phyloP scores from a whole-genome alignment of 176 grass and related monocot genomes.

The Avena eriantha region DNA sequence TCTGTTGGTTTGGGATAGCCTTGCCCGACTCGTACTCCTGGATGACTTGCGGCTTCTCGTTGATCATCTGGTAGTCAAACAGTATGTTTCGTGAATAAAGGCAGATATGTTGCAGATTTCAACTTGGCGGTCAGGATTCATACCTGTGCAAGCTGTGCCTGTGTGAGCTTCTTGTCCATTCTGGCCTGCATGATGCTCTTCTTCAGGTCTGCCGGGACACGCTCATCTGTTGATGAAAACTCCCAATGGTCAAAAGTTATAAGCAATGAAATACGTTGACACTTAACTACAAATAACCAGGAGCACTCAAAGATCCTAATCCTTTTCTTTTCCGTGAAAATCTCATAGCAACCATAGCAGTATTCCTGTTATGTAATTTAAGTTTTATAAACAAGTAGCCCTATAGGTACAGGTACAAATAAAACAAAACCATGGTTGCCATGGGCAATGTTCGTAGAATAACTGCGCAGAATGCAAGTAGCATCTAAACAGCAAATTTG shows the following conservation, averaged over 20 bases:
- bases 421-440: not conserved
- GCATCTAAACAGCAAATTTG: not conserved
- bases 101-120: not conserved
- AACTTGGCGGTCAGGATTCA: not conserved
- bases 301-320: not conserved
- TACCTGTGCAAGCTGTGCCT: slow-evolving; percentile 38
- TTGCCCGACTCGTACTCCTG: slow-evolving; percentile 34
- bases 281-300: not conserved
- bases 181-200: slow-evolving; percentile 30
- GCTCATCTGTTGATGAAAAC: slow-evolving; percentile 19
- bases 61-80: slow-evolving; percentile 22
- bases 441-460: not conserved
- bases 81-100: not conserved
- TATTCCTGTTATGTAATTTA: not conserved
- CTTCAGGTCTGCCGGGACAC: slow-evolving; percentile 29
- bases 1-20: slow-evolving; percentile 32
- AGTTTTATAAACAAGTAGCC: not conserved
- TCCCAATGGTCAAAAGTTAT: not conserved
- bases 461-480: not conserved
- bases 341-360: not conserved
- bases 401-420: not conserved
- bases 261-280: not conserved
- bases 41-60: slow-evolving; percentile 31
- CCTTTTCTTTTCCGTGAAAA: not conserved
- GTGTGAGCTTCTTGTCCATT: slow-evolving; percentile 33